Evolutionary conservation across 202 grass and related monocot species (phyloP).

Genomic region (Brachypodium distachyon): DNA sequence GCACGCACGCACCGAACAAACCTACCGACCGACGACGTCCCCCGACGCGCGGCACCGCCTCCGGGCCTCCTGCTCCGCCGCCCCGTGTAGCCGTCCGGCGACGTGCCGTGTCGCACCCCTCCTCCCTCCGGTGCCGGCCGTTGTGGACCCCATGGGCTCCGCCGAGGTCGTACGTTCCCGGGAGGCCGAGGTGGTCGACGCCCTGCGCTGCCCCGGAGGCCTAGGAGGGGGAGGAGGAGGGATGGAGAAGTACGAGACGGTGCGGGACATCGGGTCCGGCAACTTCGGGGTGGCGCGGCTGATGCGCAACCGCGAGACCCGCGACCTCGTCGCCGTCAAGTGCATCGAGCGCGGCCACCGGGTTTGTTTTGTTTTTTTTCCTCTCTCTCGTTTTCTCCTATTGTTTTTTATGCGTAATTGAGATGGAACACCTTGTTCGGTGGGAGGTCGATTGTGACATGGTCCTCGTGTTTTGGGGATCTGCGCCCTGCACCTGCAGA

Average conservation of each 20-base stretch:
- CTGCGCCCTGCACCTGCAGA: conserved; percentile 39
- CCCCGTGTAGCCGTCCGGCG: not conserved
- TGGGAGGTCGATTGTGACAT: not conserved
- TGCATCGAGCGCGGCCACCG: conserved; percentile 77
- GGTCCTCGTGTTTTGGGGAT: conserved; percentile 2
- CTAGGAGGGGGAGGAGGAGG: not conserved
- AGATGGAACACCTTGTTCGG: not conserved
- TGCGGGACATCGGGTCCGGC: conserved; percentile 90
- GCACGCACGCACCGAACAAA: not conserved
- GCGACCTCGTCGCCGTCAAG: conserved; percentile 95
- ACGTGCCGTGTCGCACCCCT: not conserved
- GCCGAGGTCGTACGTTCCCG: not conserved
- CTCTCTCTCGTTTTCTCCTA: not conserved
- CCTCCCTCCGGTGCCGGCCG: not conserved
- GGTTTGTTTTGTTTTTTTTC: conserved; percentile 21
- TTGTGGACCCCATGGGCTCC: not conserved
- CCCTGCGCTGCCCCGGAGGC: not conserved
- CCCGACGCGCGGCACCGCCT: not conserved
- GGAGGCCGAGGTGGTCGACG: not conserved
- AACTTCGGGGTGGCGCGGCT: conserved; percentile 95
- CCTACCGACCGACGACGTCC: not conserved
- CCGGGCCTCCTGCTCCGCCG: not conserved
- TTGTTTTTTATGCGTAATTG: not conserved
- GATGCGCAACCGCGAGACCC: conserved; percentile 81
- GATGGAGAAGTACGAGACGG: conserved; percentile 95